These are phyloP conservation scores for Leptodontidium sp. DNA, from an alignment of 2,329 filamentous ascomycete species.

Conservation along the genomic window DNA sequence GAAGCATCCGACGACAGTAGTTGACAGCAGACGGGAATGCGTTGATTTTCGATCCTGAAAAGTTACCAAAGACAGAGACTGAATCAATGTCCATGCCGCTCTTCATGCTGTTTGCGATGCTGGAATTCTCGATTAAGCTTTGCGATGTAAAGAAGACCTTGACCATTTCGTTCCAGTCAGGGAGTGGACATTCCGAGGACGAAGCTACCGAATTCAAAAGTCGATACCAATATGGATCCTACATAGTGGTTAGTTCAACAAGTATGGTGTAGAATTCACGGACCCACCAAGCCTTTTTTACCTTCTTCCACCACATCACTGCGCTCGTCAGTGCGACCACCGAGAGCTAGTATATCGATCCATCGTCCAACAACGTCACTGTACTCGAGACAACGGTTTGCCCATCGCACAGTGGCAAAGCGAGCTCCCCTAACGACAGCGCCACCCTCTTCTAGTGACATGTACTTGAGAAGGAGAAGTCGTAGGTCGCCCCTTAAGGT, in stretches of 20 bases:
- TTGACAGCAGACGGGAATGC: conserved; percentile 74
- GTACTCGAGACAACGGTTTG: conserved; percentile 86
- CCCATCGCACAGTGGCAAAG: conserved; percentile 86
- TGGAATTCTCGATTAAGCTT: conserved; percentile 45
- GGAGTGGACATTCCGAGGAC: conserved; percentile 52
- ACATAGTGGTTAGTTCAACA: background rate
- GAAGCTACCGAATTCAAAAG: conserved; percentile 64
- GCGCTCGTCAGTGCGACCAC: conserved; percentile 70
- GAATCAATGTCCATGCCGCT: conserved; percentile 53
- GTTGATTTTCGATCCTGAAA: conserved; percentile 53
- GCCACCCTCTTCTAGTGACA: conserved; percentile 60
- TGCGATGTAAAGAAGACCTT: conserved; percentile 56
- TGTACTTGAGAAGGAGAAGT: conserved; percentile 72
- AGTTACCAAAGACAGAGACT: conserved; percentile 49
- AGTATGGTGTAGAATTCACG: background rate
- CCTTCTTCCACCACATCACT: conserved; percentile 91
- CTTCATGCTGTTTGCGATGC: conserved; percentile 44
- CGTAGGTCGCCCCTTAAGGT: conserved; percentile 42
- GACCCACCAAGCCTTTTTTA: conserved; percentile 80
- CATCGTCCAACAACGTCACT: conserved; percentile 81
- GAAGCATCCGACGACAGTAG: conserved; percentile 70
- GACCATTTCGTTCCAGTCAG: conserved; percentile 61
- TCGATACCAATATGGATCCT: conserved; percentile 71
- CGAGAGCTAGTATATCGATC: conserved; percentile 86
- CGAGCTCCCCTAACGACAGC: conserved; percentile 75